Conservation (phyloP, 2,329 filamentous ascomycete species). For the Fusarium buharicum region DNA sequence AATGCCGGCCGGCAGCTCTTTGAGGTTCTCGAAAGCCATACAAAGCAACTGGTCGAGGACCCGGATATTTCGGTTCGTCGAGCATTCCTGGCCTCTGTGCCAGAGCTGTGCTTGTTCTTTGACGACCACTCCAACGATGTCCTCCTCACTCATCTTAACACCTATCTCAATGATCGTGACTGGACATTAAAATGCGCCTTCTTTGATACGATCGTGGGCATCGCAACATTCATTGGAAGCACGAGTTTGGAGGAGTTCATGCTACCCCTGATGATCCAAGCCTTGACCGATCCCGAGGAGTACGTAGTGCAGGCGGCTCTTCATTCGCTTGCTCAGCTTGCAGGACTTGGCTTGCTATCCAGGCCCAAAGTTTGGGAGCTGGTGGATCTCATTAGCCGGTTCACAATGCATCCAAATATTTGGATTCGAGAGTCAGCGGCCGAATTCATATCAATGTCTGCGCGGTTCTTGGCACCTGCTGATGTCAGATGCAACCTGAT, state of each 20-base stretch:
- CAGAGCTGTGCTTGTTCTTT: slow-evolving; percentile 94
- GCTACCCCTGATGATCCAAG: slow-evolving; percentile 93
- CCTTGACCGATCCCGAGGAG: slow-evolving; percentile 90
- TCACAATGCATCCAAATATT: slow-evolving; percentile 91
- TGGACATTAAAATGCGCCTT: slow-evolving; percentile 98
- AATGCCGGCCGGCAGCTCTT: slow-evolving; percentile 85
- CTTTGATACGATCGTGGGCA: slow-evolving; percentile 93
- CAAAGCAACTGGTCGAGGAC: slow-evolving; percentile 90
- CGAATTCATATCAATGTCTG: slow-evolving; percentile 82
- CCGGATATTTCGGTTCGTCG: slow-evolving; percentile 84
- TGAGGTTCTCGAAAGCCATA: slow-evolving; percentile 85
- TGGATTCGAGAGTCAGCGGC: slow-evolving; percentile 94
- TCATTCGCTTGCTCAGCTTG: slow-evolving; percentile 87
- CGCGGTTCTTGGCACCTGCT: slow-evolving; percentile 78
- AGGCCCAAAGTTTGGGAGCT: slow-evolving; percentile 87
- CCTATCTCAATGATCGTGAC: slow-evolving; percentile 94
- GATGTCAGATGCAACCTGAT: slow-evolving; percentile 86
- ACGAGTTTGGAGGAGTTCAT: slow-evolving; percentile 95
- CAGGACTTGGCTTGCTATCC: slow-evolving; percentile 86
- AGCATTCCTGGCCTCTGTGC: slow-evolving; percentile 91
- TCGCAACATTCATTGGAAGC: slow-evolving; percentile 89
- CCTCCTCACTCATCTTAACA: slow-evolving; percentile 95
- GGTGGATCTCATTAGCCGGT: slow-evolving; percentile 82
- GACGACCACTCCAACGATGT: slow-evolving; percentile 93
- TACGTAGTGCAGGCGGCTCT: slow-evolving; percentile 93